Conservation (phyloP, 164 flowering plant species). For the Chimonanthus salicifolius region DNA sequence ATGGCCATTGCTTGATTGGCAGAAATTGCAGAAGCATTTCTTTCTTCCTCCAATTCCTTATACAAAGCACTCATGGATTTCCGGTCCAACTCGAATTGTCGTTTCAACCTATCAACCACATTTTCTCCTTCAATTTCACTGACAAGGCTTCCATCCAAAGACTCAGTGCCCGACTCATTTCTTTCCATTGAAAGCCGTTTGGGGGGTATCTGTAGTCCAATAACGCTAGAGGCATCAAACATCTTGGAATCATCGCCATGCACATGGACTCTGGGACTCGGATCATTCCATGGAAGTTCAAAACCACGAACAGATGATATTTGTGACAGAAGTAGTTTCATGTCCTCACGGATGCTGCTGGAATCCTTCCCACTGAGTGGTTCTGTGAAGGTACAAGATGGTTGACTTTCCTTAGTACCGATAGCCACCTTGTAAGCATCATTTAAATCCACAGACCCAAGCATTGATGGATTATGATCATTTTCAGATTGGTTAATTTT, state of each 20-base stretch:
- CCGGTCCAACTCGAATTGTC: slow-evolving; percentile 65
- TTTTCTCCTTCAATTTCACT: slow-evolving; percentile 53
- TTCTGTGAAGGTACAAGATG: slow-evolving; percentile 41
- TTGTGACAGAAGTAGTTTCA: slow-evolving; percentile 65
- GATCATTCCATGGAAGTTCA: slow-evolving; percentile 44
- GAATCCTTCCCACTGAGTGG: slow-evolving; percentile 50
- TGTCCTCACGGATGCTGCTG: slow-evolving; percentile 53
- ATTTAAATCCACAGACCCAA: slow-evolving; percentile 47
- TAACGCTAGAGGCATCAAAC: slow-evolving; percentile 35
- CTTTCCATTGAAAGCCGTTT: slow-evolving; percentile 37
- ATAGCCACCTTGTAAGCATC: slow-evolving; percentile 75
- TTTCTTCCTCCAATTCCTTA: slow-evolving; percentile 84
- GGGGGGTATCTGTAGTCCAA: slow-evolving; percentile 30
- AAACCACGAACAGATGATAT: slow-evolving; percentile 52
- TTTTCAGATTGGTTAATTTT: background rate
- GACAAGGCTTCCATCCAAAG: slow-evolving; percentile 36
- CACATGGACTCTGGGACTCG: slow-evolving; percentile 53
- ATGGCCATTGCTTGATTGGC: slow-evolving; percentile 93
- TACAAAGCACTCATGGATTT: slow-evolving; percentile 48
- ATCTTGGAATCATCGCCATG: slow-evolving; percentile 41
- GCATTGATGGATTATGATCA: slow-evolving; percentile 18
- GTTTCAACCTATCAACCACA: slow-evolving; percentile 51
- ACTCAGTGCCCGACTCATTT: slow-evolving; percentile 61
- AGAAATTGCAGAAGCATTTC: slow-evolving; percentile 87
- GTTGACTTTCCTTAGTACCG: slow-evolving; percentile 47